Evolutionary conservation across 257 asterid species (phyloP), one percentile per base, ranked within the genome.

Genomic region (Rubia yunnanensis): DNA sequence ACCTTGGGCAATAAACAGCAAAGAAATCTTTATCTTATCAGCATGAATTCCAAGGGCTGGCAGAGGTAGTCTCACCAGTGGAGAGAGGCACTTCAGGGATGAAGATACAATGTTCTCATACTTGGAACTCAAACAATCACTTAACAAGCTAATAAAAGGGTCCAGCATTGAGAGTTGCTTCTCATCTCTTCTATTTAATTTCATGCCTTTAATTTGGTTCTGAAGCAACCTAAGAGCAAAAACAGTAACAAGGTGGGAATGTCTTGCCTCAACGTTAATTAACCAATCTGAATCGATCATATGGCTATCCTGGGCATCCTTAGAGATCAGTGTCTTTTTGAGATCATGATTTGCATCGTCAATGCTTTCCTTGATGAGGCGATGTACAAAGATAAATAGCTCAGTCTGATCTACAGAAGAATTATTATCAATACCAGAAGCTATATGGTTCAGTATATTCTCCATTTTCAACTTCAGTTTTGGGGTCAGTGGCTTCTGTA

Each of bases 141-240:
- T 81, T 76, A 92, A 77, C 72, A 82, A 73, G 57, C 79, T 57
- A 67, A 92, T 83, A 71, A 86, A 88, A 46, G 96, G 94, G 71
- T 92, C 97, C 53, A 92, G 72, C 78, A 84, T 67, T 56, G 88
- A 76, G 66, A 92, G 65, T 20, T 84, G 70, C 50, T 79, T 72
- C 44, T 55, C 83, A 61, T 85, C 88, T 49, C 74, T 80, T 64
- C 67, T 73, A 73, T 84, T 68, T 38, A 83, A 81, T 72, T 84
- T 83, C 80, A 87, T 53, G 17, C 73, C 83, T 75, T 82, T 89
- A 83, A 86, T 71, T 77, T 80, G 83, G 74, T 77, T 84, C 56
- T 87, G 86, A 81, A 92, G 76, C 36, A 89, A 73, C 64, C 90
- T 94, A 62, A 92, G 95, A 60, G 95, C 84, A 72, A 92, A 92